phyloP scores from a whole-genome alignment of 164 flowering plant genomes.

The Piper longum region DNA sequence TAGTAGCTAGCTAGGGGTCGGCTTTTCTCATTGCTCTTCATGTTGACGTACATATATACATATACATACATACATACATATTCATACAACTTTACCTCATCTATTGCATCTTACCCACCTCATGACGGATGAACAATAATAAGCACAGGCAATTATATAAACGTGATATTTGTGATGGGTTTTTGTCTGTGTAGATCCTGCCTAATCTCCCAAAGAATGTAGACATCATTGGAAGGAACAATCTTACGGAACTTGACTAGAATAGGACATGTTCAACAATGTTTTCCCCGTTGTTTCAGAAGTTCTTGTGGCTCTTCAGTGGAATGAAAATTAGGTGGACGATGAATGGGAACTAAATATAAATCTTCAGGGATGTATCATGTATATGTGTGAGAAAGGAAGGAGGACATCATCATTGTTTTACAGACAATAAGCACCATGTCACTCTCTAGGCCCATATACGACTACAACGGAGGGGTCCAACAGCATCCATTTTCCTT shows the following conservation, averaged over 20 bases:
- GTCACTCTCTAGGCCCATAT: background rate
- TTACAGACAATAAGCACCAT: constrained; percentile 8
- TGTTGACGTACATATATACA: no score
- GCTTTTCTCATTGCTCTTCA: no score
- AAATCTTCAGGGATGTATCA: no score
- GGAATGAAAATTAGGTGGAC: constrained; percentile 2
- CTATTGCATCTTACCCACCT: no score
- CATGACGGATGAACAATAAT: no score
- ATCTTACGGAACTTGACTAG: background rate
- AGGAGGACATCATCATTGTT: constrained; percentile 12
- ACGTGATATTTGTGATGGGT: no score
- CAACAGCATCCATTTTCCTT: constrained; percentile 3
- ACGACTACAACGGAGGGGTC: background rate
- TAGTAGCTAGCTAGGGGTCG: no score
- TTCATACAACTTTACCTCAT: no score
- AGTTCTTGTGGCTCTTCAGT: background rate
- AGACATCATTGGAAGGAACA: background rate
- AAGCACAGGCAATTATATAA: no score
- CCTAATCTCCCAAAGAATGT: background rate
- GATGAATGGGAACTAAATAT: background rate
- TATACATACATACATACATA: no score
- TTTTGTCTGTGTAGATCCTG: background rate
- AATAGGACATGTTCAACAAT: no score
- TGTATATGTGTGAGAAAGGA: background rate
- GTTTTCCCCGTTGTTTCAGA: background rate